Percentiles rank a stretch among this genome's conserved stretches.
These are phyloP conservation scores for Rosa lucieae DNA, from an alignment of 306 rosid species.

Conservation along the genomic window DNA sequence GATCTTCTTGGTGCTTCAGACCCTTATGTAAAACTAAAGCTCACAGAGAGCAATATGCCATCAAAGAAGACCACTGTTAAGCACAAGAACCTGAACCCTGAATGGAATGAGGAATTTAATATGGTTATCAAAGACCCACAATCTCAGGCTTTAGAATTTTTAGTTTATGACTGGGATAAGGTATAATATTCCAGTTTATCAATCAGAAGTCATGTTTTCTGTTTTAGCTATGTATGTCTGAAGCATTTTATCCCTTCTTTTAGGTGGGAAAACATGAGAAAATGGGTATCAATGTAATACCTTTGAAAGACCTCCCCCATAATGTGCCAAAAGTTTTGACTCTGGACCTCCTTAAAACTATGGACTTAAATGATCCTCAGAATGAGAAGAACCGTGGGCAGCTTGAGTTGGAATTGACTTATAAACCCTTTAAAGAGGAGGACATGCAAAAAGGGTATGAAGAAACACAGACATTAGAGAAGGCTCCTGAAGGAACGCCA, in stretches of 20 bases:
- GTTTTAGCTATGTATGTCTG: constrained; percentile 21
- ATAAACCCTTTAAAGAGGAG: constrained; percentile 73
- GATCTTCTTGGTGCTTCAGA: constrained; percentile 89
- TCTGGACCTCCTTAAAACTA: constrained; percentile 70
- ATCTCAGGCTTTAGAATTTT: constrained; percentile 59
- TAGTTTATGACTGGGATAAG: constrained; percentile 87
- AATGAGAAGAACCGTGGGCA: constrained; percentile 92
- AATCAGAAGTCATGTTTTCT: constrained; percentile 13
- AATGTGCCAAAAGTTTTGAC: constrained; percentile 58
- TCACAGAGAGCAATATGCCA: constrained; percentile 65
- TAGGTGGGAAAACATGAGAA: constrained; percentile 93
- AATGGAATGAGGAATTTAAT: constrained; percentile 86
- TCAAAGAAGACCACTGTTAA: constrained; percentile 81
- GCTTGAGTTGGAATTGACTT: constrained; percentile 62
- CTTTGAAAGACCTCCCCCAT: constrained; percentile 53
- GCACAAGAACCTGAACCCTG: constrained; percentile 89
- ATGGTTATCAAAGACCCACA: constrained; percentile 73
- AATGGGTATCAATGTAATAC: constrained; percentile 75
- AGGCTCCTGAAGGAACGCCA: constrained; percentile 77
- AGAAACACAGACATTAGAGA: constrained; percentile 30
- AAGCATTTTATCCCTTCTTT: constrained; percentile 14
- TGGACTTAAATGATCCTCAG: constrained; percentile 63
- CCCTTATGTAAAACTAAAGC: constrained; percentile 73
- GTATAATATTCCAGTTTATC: constrained; percentile 29
- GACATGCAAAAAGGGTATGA: constrained; percentile 52